Conservation (phyloP, 371 early-diverging fungal genomes). For the Lichtheimia ramosa region DNA sequence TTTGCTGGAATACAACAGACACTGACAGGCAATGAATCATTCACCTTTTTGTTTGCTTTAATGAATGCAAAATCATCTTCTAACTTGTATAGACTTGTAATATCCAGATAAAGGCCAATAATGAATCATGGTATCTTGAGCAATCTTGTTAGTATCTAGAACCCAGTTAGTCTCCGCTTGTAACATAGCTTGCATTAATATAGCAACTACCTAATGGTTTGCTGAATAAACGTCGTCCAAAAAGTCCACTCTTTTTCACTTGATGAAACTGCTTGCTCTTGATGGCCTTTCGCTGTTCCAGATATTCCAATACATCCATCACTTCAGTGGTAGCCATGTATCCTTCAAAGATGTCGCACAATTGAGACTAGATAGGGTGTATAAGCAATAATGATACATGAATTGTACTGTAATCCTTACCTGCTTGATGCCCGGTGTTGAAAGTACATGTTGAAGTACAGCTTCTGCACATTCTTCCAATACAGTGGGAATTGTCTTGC, state of each 20-base stretch:
- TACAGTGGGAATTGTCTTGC: conserved; percentile 1
- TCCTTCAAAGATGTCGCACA: neutral
- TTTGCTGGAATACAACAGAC: no score
- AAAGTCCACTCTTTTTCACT: conserved; percentile 36
- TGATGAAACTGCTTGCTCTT: neutral
- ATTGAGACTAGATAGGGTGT: neutral
- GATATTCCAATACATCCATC: neutral
- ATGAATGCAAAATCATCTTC: no score
- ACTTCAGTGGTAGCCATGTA: conserved; percentile 2
- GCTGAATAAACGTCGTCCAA: neutral
- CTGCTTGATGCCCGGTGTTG: conserved; percentile 9
- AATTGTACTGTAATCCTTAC: neutral
- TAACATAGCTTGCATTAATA: no score
- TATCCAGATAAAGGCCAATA: no score
- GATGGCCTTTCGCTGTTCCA: neutral
- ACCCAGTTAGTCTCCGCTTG: no score
- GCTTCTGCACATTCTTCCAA: conserved; percentile 8
- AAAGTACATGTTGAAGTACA: neutral
- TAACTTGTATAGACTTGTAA: no score
- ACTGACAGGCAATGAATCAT: no score
- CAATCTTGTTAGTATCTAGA: no score
- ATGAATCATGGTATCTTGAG: no score
- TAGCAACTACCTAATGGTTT: no score
- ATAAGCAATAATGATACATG: neutral
- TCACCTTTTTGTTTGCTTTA: no score